Percentiles rank a stretch among this genome's conserved stretches.
These are phyloP conservation scores for Danielozyma ontarioensis DNA, from an alignment of 805 yeast genomes.

Conservation along the genomic window DNA sequence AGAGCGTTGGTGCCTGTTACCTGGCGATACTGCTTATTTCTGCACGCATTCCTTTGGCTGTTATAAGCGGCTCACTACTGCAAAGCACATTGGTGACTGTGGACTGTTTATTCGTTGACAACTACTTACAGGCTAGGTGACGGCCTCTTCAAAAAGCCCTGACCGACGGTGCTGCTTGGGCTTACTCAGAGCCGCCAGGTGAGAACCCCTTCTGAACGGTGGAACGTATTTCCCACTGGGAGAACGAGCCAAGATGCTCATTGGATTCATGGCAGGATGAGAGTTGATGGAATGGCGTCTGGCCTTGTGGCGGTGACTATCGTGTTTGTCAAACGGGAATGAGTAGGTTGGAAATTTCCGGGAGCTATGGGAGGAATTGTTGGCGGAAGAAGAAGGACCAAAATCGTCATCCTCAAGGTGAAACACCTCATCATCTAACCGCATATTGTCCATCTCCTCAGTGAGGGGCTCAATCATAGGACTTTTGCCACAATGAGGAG, in stretches of 20 bases:
- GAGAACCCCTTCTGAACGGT: constrained; percentile 60
- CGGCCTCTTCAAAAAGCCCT: neutral
- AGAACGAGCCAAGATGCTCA: constrained; percentile 8
- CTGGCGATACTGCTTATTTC: no score
- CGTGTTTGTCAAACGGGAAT: neutral
- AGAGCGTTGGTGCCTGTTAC: no score
- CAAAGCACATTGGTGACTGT: no score
- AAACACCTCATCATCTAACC: constrained; percentile 33
- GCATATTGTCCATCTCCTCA: constrained; percentile 33
- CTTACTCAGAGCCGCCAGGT: constrained; percentile 2
- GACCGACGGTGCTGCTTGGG: neutral
- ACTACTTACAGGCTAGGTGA: no score
- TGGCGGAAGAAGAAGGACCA: no score
- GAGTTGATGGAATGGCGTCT: constrained; percentile 1
- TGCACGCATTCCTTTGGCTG: no score
- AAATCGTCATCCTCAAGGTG: constrained; percentile 40
- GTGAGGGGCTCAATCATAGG: constrained; percentile 28
- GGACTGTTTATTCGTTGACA: no score
- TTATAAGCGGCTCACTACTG: no score
- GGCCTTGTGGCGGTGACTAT: constrained; percentile 3
- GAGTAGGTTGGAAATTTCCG: neutral
- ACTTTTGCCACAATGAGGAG: constrained; percentile 28
- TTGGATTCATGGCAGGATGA: constrained; percentile 3
- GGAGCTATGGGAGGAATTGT: neutral
- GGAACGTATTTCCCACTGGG: constrained; percentile 61